Conservation (phyloP, 768 basidiomycete species). For the Macrolepiota fuliginosa region DNA sequence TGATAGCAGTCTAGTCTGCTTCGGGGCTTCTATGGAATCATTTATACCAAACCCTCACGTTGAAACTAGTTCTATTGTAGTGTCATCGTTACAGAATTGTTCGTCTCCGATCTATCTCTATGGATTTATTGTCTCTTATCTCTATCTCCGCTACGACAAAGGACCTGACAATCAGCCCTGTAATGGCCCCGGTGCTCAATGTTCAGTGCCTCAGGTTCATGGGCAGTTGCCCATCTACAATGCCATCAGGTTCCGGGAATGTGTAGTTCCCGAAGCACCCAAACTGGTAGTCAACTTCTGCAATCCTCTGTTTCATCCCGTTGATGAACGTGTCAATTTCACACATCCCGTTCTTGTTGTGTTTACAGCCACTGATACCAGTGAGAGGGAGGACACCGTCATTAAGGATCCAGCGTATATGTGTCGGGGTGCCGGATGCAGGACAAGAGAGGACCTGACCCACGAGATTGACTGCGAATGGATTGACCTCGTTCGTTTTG, state of each 20-base stretch:
- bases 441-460: slow-evolving; percentile 48
- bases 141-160: no score
- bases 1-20: no score
- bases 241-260: slow-evolving; percentile 39
- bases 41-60: no score
- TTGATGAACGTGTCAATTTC: slow-evolving; percentile 55
- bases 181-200: not conserved
- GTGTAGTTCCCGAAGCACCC: slow-evolving; percentile 58
- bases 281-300: slow-evolving; percentile 58
- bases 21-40: no score
- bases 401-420: slow-evolving; percentile 72
- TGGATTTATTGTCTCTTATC: no score
- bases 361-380: slow-evolving; percentile 58
- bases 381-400: slow-evolving; percentile 71
- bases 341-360: slow-evolving; percentile 60
- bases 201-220: slow-evolving; percentile 9
- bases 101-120: no score
- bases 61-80: no score
- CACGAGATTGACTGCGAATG: slow-evolving; percentile 34
- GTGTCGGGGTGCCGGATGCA: slow-evolving; percentile 23
- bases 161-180: no score
- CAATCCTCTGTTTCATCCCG: slow-evolving; percentile 54
- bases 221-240: slow-evolving; percentile 34
- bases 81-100: no score
- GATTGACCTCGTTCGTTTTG: slow-evolving; percentile 28